Conservation (phyloP, 441 rosid species). For the Sinapis alba region DNA sequence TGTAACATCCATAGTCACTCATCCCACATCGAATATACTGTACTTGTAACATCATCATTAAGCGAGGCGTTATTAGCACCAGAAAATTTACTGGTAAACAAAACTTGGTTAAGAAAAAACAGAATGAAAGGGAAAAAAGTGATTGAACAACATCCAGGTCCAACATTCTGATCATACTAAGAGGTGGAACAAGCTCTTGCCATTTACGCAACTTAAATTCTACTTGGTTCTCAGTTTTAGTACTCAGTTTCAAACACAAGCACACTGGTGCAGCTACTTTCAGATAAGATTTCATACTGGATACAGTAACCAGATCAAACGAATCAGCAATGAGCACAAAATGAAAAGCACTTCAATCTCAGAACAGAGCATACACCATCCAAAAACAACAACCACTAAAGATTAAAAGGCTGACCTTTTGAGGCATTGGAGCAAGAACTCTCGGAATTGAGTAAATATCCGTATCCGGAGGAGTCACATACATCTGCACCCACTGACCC, state of each 20-base stretch:
- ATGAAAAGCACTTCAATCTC: not conserved
- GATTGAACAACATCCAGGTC: not conserved
- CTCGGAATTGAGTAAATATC: slow-evolving; percentile 84
- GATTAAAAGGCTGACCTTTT: slow-evolving; percentile 53
- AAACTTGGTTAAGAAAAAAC: not conserved
- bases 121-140: not conserved
- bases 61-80: slow-evolving; percentile 1
- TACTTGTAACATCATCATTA: slow-evolving; percentile 27
- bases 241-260: not conserved
- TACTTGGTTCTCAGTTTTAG: not conserved
- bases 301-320: not conserved
- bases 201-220: not conserved
- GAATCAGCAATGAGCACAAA: not conserved
- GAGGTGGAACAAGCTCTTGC: not conserved
- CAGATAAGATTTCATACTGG: not conserved
- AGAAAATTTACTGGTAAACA: not conserved
- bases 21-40: slow-evolving; percentile 85
- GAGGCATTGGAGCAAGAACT: slow-evolving; percentile 89
- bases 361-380: slow-evolving; percentile 10
- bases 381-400: not conserved
- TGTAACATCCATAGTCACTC: slow-evolving; percentile 85
- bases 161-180: not conserved
- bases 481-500: slow-evolving; percentile 79
- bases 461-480: slow-evolving; percentile 91
- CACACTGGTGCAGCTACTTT: not conserved